Evolutionary conservation across 2,329 filamentous ascomycete species (phyloP).

Genomic region (Pseudogymnoascus sp.): DNA sequence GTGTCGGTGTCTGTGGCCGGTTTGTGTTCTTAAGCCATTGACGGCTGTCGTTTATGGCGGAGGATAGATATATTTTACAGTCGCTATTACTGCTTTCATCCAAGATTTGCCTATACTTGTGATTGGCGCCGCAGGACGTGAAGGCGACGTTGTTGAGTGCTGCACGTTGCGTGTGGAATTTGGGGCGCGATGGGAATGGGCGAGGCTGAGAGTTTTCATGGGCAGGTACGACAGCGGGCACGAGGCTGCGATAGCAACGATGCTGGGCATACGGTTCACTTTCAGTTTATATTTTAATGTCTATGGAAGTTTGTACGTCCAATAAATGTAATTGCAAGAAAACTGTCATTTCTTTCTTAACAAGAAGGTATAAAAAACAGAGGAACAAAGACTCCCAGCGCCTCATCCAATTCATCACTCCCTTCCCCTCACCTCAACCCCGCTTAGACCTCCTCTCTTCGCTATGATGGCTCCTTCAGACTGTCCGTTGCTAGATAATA

Average conservation of each 20-base stretch:
- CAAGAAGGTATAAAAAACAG: constrained; percentile 5
- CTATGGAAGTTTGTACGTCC: background rate
- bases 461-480: constrained; percentile 64
- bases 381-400: constrained; percentile 1
- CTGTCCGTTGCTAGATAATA: constrained; percentile 63
- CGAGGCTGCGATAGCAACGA: constrained; percentile 7
- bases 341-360: background rate
- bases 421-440: background rate
- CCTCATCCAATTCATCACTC: constrained; percentile 6
- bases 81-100: background rate
- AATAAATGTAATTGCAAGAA: background rate
- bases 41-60: constrained; percentile 39
- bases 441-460: constrained; percentile 3
- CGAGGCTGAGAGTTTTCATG: constrained; percentile 7
- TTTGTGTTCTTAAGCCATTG: constrained; percentile 42
- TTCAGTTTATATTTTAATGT: background rate
- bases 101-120: background rate
- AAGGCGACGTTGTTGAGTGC: background rate
- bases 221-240: background rate
- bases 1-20: background rate
- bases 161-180: background rate
- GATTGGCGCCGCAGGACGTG: background rate
- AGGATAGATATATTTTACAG: background rate
- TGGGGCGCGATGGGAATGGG: constrained; percentile 2
- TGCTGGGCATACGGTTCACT: background rate